Percentiles rank a stretch among this genome's conserved stretches.
These are phyloP conservation scores for Olyra latifolia DNA, from an alignment of 176 grass and related monocot species.

Conservation along the genomic window DNA sequence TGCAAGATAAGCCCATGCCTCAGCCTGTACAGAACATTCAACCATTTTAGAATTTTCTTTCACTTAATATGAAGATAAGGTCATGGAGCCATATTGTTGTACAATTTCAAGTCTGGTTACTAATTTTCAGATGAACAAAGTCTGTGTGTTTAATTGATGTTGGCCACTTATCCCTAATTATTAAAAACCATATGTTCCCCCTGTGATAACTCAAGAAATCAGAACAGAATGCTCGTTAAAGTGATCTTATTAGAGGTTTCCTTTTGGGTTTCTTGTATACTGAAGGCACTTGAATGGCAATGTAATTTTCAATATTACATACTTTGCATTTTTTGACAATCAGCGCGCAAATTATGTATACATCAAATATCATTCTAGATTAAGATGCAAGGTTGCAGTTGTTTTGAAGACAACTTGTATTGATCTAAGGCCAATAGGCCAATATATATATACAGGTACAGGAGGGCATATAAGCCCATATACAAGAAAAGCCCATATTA, in stretches of 20 bases:
- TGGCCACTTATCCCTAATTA: background rate
- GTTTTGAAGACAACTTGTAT: too few species aligned
- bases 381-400: too few species aligned
- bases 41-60: conserved; percentile 22
- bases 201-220: background rate
- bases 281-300: background rate
- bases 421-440: too few species aligned
- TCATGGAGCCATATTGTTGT: background rate
- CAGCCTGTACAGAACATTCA: conserved; percentile 34
- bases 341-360: background rate
- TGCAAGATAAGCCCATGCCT: conserved; percentile 57
- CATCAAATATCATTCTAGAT: background rate
- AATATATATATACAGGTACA: too few species aligned
- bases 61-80: background rate
- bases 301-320: background rate
- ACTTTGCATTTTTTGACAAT: background rate
- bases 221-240: conserved; percentile 3
- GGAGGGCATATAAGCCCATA: too few species aligned
- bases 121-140: background rate
- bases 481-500: too few species aligned
- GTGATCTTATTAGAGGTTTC: background rate
- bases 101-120: background rate
- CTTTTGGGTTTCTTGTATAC: background rate
- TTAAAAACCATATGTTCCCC: background rate
- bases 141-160: background rate